These are phyloP conservation scores for Irpex lacteus DNA, from an alignment of 1,284 basidiomycete genomes.

Conservation along the genomic window DNA sequence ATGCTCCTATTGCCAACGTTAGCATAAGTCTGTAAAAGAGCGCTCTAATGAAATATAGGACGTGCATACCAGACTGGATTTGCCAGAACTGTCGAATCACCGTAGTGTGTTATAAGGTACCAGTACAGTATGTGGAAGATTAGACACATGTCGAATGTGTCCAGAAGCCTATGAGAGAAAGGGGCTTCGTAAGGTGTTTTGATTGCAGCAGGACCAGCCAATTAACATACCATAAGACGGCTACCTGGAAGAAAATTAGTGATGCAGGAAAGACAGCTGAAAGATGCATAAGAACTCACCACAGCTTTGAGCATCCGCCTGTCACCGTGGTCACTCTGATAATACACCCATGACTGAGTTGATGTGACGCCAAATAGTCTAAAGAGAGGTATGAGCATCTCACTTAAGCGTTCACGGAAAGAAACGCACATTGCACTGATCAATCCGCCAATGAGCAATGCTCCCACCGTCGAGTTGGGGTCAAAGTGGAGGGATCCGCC, in stretches of 20 bases:
- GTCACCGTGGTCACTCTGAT: slow-evolving; percentile 40
- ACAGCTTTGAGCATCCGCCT: slow-evolving; percentile 33
- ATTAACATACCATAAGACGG: slow-evolving; percentile 37
- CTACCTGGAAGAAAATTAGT: slow-evolving; percentile 30
- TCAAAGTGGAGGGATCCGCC: neutral
- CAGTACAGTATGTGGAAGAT: slow-evolving; percentile 50
- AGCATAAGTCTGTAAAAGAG: neutral
- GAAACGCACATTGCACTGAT: slow-evolving; percentile 22
- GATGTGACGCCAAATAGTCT: slow-evolving; percentile 60
- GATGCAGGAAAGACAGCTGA: neutral
- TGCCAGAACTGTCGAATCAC: slow-evolving; percentile 39
- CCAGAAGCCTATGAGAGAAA: slow-evolving; percentile 36
- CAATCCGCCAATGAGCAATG: slow-evolving; percentile 24
- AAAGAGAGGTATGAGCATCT: neutral
- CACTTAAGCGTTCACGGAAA: neutral
- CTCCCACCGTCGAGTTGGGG: slow-evolving; percentile 15
- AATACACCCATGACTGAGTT: slow-evolving; percentile 52
- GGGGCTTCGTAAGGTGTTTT: slow-evolving; percentile 5
- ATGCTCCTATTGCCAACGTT: slow-evolving; percentile 13
- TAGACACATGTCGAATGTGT: slow-evolving; percentile 49
- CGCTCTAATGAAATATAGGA: slow-evolving; percentile 1
- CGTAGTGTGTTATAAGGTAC: slow-evolving; percentile 50
- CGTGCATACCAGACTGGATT: slow-evolving; percentile 43
- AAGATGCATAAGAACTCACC: slow-evolving; percentile 29
- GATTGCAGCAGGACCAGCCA: neutral